phyloP scores from a whole-genome alignment of 768 basidiomycete genomes.

The Phaffia australis region DNA sequence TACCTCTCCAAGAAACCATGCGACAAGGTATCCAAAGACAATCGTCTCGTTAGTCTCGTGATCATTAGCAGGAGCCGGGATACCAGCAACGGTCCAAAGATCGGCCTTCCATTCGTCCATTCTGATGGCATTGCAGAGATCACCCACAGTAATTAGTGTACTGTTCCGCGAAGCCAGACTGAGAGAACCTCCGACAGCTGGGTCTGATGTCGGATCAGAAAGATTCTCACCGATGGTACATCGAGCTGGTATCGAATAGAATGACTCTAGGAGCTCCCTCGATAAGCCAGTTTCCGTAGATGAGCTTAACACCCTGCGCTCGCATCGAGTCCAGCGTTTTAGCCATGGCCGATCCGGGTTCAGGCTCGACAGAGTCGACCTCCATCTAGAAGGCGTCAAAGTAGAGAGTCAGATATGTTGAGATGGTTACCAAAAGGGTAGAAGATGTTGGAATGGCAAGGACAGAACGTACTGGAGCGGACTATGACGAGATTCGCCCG shows the following conservation, averaged over 20 bases:
- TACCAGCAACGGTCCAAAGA: slow-evolving; percentile 95
- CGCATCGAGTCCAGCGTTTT: slow-evolving; percentile 71
- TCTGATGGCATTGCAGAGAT: slow-evolving; percentile 19
- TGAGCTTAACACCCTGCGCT: slow-evolving; percentile 76
- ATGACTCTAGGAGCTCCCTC: slow-evolving; percentile 92
- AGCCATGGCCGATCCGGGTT: slow-evolving; percentile 55
- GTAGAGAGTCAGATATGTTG: not conserved
- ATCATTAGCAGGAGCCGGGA: slow-evolving; percentile 91
- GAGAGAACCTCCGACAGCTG: not conserved
- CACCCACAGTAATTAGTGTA: not conserved
- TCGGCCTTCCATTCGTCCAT: slow-evolving; percentile 99
- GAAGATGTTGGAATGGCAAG: not conserved
- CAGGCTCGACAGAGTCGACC: slow-evolving; percentile 88
- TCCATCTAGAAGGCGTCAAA: slow-evolving; percentile 64
- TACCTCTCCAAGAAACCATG: slow-evolving; percentile 99
- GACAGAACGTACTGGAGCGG: slow-evolving; percentile 19
- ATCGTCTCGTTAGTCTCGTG: slow-evolving; percentile 98
- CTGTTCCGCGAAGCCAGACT: not conserved
- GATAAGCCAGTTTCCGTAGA: slow-evolving; percentile 97
- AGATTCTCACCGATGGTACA: slow-evolving; percentile 50
- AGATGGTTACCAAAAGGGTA: not conserved
- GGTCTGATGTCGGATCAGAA: not conserved
- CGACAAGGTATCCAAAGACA: slow-evolving; percentile 91
- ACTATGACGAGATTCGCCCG: not conserved
- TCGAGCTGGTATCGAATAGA: slow-evolving; percentile 86